A percentile compares a stretch with the other conserved stretches of the same genome.
These are phyloP conservation scores for Gynostemma pentaphyllum DNA, from an alignment of 306 rosid species.

Conservation along the genomic window DNA sequence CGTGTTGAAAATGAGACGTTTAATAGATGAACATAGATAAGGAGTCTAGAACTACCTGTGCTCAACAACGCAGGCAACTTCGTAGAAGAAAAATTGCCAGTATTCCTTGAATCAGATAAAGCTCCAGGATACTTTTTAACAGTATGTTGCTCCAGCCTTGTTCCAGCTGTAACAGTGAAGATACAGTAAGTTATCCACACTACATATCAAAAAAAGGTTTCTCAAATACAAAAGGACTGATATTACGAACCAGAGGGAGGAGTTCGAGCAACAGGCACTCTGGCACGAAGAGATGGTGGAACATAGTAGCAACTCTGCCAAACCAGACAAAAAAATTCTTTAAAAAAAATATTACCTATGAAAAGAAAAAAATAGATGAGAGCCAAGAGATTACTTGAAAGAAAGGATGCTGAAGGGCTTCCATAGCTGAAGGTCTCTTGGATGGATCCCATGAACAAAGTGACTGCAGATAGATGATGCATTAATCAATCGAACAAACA, in stretches of 20 bases:
- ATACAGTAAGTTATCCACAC: background rate
- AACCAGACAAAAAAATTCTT: background rate
- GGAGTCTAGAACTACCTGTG: constrained; percentile 70
- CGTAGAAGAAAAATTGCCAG: constrained; percentile 42
- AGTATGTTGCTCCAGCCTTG: constrained; percentile 46
- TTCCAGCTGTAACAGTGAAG: constrained; percentile 33
- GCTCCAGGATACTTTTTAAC: constrained; percentile 45
- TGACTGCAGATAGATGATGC: constrained; percentile 29
- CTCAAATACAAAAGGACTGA: background rate
- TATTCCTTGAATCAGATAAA: constrained; percentile 38
- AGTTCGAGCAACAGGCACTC: constrained; percentile 45
- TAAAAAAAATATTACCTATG: background rate
- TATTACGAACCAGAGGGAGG: constrained; percentile 75
- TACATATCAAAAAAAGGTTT: too few species aligned
- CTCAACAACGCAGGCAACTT: constrained; percentile 45
- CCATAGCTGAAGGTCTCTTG: constrained; percentile 87
- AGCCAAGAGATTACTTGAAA: constrained; percentile 46
- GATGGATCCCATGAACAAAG: constrained; percentile 97
- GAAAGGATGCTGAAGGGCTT: constrained; percentile 96
- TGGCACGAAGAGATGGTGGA: constrained; percentile 84
- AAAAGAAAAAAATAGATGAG: background rate
- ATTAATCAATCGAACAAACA: constrained; percentile 2
- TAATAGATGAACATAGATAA: too few species aligned
- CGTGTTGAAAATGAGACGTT: too few species aligned
- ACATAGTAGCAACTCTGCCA: constrained; percentile 74